Evolutionary conservation across 768 basidiomycete genomes (phyloP).

Genomic region (Tulasnella sp.): DNA sequence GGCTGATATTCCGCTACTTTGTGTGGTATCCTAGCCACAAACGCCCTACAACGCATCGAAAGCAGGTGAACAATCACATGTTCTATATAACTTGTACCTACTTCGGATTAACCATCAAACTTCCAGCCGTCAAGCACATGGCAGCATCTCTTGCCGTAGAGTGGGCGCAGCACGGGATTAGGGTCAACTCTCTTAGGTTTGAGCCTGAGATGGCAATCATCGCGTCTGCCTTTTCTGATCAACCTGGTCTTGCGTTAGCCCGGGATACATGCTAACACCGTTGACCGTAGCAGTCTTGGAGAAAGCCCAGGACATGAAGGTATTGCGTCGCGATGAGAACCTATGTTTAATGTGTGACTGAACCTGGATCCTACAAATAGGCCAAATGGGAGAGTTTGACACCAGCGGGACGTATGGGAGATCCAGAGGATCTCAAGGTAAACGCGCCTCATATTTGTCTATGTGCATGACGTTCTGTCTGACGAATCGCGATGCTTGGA

Average conservation of each 20-base stretch:
- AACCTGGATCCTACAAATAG: slow-evolving; percentile 29
- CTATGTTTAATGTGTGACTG: neutral
- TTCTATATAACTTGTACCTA: neutral
- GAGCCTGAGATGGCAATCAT: slow-evolving; percentile 3
- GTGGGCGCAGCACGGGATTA: slow-evolving; percentile 84
- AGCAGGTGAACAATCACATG: slow-evolving; percentile 44
- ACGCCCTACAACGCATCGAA: slow-evolving; percentile 95
- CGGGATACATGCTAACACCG: slow-evolving; percentile 91
- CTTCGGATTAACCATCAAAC: neutral
- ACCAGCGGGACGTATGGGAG: slow-evolving; percentile 83
- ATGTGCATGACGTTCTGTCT: no score
- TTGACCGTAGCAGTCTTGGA: slow-evolving; percentile 76
- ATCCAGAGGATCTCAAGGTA: slow-evolving; percentile 84
- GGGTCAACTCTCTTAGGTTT: slow-evolving; percentile 74
- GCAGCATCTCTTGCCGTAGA: slow-evolving; percentile 86
- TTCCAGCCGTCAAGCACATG: slow-evolving; percentile 82
- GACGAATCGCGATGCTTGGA: neutral
- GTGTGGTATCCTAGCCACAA: no score
- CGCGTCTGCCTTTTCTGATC: no score
- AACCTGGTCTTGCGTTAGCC: slow-evolving; percentile 43
- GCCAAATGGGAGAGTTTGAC: slow-evolving; percentile 77
- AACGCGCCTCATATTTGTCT: no score
- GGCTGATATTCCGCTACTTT: no score
- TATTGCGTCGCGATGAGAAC: slow-evolving; percentile 24
- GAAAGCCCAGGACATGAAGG: slow-evolving; percentile 65